phyloP scores from a whole-genome alignment of 2,329 filamentous ascomycete species.

The Beauveria varroae region DNA sequence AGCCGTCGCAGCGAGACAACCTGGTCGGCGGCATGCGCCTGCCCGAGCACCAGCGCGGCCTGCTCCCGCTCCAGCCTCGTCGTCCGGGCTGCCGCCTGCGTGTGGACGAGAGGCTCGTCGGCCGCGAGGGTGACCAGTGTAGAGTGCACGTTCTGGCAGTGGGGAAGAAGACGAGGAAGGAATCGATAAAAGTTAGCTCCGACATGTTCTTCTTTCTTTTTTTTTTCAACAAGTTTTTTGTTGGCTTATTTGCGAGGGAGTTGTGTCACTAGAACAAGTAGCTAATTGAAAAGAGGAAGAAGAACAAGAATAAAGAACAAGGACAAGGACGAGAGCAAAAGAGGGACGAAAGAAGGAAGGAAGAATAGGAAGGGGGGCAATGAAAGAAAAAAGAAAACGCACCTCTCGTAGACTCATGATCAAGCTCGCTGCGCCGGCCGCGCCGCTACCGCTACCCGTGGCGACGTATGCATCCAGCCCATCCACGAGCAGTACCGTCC shows the following conservation, averaged over 20 bases:
- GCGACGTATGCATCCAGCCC: slow-evolving; percentile 59
- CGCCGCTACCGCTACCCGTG: slow-evolving; percentile 35
- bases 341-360: neutral
- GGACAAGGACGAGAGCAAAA: neutral
- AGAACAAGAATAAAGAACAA: neutral
- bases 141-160: slow-evolving; percentile 50
- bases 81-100: slow-evolving; percentile 40
- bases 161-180: neutral
- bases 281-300: neutral
- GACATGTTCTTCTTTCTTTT: no score
- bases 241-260: no score
- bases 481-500: slow-evolving; percentile 56
- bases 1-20: slow-evolving; percentile 67
- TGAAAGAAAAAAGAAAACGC: slow-evolving; percentile 22
- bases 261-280: no score
- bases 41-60: slow-evolving; percentile 59
- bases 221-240: no score
- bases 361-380: neutral
- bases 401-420: slow-evolving; percentile 58
- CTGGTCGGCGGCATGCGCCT: slow-evolving; percentile 68
- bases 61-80: slow-evolving; percentile 65
- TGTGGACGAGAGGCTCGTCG: slow-evolving; percentile 54
- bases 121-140: slow-evolving; percentile 63
- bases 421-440: slow-evolving; percentile 44
- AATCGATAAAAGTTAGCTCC: no score